Evolutionary conservation across 1,139 yeast genomes (phyloP), one percentile per base, ranked within the genome.

Genomic region (Lodderomyces beijingensis): DNA sequence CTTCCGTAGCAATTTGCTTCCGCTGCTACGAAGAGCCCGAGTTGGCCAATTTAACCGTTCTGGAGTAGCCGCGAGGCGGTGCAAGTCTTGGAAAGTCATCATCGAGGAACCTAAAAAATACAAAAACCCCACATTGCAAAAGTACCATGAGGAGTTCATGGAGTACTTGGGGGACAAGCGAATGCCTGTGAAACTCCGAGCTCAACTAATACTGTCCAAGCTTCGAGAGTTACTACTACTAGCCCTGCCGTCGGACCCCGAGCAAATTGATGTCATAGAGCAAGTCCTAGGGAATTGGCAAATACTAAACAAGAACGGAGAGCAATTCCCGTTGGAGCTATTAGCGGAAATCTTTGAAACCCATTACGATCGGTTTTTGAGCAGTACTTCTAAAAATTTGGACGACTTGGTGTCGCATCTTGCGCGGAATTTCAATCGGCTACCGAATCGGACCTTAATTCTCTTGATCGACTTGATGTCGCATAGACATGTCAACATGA

Each of bases 391-490:
- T 12, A 14, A 23, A 12, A 12, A 7, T n/a, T 25, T 30, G 12
- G 27, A 20, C 3, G 9, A 12, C 19, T 17, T 40, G 5, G 12
- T 40, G n/a, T 26, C 28, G 8, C 11, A 29, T 16, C 27, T 41
- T 13, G 27, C 53, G 14, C 35, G 38, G 10, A 41, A 43, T 11
- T 21, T 35, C 3, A 28, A 37, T 5, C 35, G 33, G 1, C 35
- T 55, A 5, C 50, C 62, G 1, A 39, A 52, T 2, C 27, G 37
- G 13, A 39, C 53, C 3, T 35, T 57, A 25, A 51, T 54, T 0
- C 40, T 46, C 24, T 38, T 60, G 4, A 49, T 60, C 10, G 61
- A 51, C 13, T 39, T 62, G 15, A 25, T 32, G 4, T 29, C 30
- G 3, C 42, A 56, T 1, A 39, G 37, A 28, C 22, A 44, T 18